These are phyloP conservation scores for Pisolithus orientalis DNA, from an alignment of 768 basidiomycete species.

Conservation along the genomic window DNA sequence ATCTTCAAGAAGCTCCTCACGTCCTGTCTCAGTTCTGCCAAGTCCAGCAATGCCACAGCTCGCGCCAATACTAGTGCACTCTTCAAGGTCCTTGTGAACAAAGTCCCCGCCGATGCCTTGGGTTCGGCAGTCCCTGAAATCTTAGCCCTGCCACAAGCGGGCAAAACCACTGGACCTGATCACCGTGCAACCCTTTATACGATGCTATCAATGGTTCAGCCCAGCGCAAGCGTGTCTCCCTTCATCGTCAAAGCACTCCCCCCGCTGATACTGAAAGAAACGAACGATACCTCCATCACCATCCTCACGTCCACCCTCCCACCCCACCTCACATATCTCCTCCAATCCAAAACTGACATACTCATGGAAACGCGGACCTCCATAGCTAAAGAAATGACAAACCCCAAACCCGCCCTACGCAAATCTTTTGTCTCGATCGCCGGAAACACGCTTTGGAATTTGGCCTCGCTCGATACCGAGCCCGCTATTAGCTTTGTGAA, in stretches of 20 bases:
- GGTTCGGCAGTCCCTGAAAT: constrained; percentile 55
- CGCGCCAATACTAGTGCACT: constrained; percentile 51
- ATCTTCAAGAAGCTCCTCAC: constrained; percentile 50
- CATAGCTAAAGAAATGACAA: constrained; percentile 68
- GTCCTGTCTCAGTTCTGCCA: constrained; percentile 60
- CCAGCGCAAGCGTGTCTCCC: constrained; percentile 45
- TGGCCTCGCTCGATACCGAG: constrained; percentile 32
- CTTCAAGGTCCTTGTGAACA: constrained; percentile 43
- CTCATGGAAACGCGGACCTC: constrained; percentile 39
- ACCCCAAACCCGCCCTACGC: constrained; percentile 52
- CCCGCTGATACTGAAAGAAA: constrained; percentile 62
- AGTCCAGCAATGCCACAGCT: constrained; percentile 63
- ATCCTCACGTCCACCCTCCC: constrained; percentile 51
- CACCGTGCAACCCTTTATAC: constrained; percentile 78
- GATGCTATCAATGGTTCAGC: constrained; percentile 56
- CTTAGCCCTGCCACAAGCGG: constrained; percentile 65
- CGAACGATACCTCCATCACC: constrained; percentile 58
- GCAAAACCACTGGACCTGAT: constrained; percentile 84
- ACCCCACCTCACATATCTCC: constrained; percentile 50
- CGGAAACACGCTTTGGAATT: constrained; percentile 53
- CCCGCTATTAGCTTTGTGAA: constrained; percentile 48
- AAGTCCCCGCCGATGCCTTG: constrained; percentile 32
- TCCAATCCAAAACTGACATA: constrained; percentile 38
- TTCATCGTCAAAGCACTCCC: constrained; percentile 35
- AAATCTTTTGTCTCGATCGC: constrained; percentile 58